Evolutionary conservation across 2,329 filamentous ascomycete genomes (phyloP), one percentile per base, ranked within the genome.

Genomic region (Pseudocercospora vitis): DNA sequence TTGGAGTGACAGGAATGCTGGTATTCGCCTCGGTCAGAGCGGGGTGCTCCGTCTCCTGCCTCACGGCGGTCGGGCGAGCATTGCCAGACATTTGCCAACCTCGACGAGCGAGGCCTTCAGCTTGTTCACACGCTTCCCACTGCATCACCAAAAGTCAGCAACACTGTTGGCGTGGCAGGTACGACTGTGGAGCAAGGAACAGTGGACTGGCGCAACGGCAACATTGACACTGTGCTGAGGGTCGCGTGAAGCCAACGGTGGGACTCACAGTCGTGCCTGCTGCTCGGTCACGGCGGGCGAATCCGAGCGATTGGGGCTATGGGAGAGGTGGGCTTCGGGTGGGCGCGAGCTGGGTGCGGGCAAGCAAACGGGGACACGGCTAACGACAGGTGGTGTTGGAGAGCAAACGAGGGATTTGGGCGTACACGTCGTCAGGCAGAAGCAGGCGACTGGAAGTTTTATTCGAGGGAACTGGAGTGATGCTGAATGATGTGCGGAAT

Each of bases 1-100:
- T 59, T 14, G 64, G 64, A 9, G 64, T 66, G 29, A 65, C 63
- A 16, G 63, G 63, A 16, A 64, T 51, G 44, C 47, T 57, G 21
- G 46, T 52, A 23, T 54, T 59, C 16, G 52, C 55, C 24, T 59
- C 54, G 50, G 50, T 53, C 16, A 60, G 57, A 21, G 48, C 57
- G 40, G 59, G 57, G 32, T 57, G 26, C 23, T 32, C 51, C 21
- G 57, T 58, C 40, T 62, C 55, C 51, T 55, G 57, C 53, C 56
- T 54, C 28, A 44, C 50, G 52, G 60, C 60, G 21, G 50, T 16
- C 16, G 60, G 55, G 21, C 55, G 60, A 52, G 32, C 44, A 49
- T 23, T 50, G 51, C 47, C 45, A 50, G 60, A 53, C 60, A 62
- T 62, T 45, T 55, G 58, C 58, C 60, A 55, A 46, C 46, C 55